phyloP scores from a whole-genome alignment of 768 basidiomycete species.

The Lactarius evosmus region DNA sequence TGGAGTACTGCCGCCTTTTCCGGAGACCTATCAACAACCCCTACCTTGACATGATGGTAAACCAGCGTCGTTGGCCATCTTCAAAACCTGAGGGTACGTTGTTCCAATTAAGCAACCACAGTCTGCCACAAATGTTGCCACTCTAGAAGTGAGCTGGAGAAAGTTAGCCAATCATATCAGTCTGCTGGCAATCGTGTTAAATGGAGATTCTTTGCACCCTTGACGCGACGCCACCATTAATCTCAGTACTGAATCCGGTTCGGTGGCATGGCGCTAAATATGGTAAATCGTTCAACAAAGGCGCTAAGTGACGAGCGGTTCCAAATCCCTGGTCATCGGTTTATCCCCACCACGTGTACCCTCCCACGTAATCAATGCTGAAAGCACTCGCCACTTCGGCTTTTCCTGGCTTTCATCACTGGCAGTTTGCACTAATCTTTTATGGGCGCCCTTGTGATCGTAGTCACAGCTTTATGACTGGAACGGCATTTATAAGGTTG shows the following conservation, averaged over 20 bases:
- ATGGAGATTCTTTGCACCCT: neutral
- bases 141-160: neutral
- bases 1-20: slow-evolving; percentile 25
- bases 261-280: slow-evolving; percentile 2
- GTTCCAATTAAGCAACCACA: slow-evolving; percentile 7
- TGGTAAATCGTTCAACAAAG: neutral
- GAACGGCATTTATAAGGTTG: slow-evolving; percentile 26
- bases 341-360: slow-evolving; percentile 9
- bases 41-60: slow-evolving; percentile 14
- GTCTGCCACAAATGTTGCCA: neutral
- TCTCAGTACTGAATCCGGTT: neutral
- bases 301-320: neutral
- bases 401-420: slow-evolving; percentile 13
- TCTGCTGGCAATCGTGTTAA: neutral
- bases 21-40: slow-evolving; percentile 2
- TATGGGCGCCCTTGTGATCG: slow-evolving; percentile 26
- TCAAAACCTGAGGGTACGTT: slow-evolving; percentile 6
- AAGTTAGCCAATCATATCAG: neutral
- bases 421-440: slow-evolving; percentile 19
- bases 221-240: neutral
- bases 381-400: slow-evolving; percentile 16
- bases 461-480: slow-evolving; percentile 14
- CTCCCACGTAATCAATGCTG: slow-evolving; percentile 20
- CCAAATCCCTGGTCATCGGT: slow-evolving; percentile 13
- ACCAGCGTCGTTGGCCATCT: neutral